Base-by-base conservation (phyloP, 1,284 basidiomycete species). In the Moesziomyces sp. region DNA sequence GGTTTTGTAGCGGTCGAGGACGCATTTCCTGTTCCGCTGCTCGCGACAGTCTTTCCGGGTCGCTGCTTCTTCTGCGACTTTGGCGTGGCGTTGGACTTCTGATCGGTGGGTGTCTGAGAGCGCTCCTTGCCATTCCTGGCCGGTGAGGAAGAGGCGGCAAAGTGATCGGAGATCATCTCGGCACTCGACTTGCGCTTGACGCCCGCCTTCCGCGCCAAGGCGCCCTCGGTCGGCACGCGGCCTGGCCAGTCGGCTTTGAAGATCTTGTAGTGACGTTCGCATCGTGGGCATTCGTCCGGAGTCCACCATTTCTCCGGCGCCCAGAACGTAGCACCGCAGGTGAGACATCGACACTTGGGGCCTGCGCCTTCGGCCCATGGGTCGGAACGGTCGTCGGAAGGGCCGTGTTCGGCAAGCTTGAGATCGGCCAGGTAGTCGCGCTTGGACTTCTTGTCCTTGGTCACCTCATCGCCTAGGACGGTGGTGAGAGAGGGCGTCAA, bases 261-360 rank as follows among this genome's bases (percentile, higher is more conserved):
- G 54, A 84, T 81, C 54, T 78, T 78, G 66, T 81, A 82, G 53
- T 84, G 82, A 19, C 82, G 73, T 50, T 82, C 80, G 54, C 82
- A 84, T 13, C 82, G 70, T 5, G 69, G 63, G 40, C 82, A 84
- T 55, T 84, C 82, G 58, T 82, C 82, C 8, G 81, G 80, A 18
- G 74, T 74, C 80, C 79, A 84, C 82, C 82, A 84, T 21, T 76
- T 77, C 60, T 82, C 80, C 3, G 76, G 81, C 13, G 79, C 77
- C 67, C 77, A 79, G 53, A 82, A 84, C 0, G 60, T 69, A 4
- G 74, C 67, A 7, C 80, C 78, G 47, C 82, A 84, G 16, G 82
- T 84, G 24, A 72, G 49, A 50, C 82, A 84, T 11, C 65, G 59
- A 52, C 79, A 79, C 26, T 64, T 52, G 13, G 76, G 74, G 0